A percentile compares a stretch with the other conserved stretches of the same genome.
These are phyloP conservation scores for Neopestalotiopsis rosae DNA, from an alignment of 2,329 filamentous ascomycete species.

Conservation along the genomic window DNA sequence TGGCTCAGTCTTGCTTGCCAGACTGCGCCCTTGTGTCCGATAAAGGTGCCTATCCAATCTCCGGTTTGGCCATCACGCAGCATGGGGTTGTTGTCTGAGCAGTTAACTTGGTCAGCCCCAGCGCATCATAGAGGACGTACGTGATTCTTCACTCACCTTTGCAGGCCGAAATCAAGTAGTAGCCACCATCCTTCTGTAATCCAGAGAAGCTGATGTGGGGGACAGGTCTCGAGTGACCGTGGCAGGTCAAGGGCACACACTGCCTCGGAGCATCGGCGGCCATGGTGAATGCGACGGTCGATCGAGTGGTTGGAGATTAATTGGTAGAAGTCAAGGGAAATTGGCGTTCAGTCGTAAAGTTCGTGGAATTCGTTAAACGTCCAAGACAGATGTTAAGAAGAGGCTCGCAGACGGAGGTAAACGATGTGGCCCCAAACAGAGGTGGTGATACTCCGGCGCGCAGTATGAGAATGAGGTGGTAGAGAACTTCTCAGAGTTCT, in stretches of 20 bases:
- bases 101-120: slow-evolving; percentile 12
- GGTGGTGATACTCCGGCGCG: background rate
- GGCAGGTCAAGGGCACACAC: slow-evolving; percentile 85
- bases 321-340: background rate
- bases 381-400: background rate
- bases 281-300: slow-evolving; percentile 29
- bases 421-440: background rate
- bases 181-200: slow-evolving; percentile 80
- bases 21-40: slow-evolving; percentile 97
- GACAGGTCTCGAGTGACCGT: slow-evolving; percentile 91
- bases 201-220: slow-evolving; percentile 91
- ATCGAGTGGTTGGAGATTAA: background rate
- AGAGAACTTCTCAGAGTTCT: background rate
- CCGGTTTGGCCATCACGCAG: slow-evolving; percentile 94
- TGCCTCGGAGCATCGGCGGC: slow-evolving; percentile 35
- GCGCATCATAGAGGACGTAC: slow-evolving; percentile 22
- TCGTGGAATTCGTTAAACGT: slow-evolving; percentile 6
- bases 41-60: slow-evolving; percentile 97
- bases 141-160: slow-evolving; percentile 65
- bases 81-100: slow-evolving; percentile 94
- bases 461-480: background rate
- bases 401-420: background rate
- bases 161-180: slow-evolving; percentile 92
- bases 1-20: slow-evolving; percentile 94
- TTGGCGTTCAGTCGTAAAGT: slow-evolving; percentile 9